Conservation (phyloP, 108 stramenopile genomes). For the Tribonema minus region DNA sequence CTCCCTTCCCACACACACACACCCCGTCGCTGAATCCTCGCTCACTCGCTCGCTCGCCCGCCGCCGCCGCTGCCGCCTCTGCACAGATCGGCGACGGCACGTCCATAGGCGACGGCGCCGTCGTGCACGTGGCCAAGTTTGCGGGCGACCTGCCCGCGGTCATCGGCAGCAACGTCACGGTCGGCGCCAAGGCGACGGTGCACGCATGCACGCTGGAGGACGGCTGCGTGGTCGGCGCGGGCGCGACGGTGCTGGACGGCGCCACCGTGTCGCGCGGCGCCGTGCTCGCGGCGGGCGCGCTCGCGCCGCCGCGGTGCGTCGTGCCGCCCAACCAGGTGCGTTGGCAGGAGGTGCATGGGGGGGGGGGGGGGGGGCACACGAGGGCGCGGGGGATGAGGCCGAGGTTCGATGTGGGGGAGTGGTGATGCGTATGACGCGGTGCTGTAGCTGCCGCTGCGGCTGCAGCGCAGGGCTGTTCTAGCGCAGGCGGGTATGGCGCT, state of each 20-base stretch:
- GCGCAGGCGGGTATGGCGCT: no score
- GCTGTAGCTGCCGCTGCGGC: no score
- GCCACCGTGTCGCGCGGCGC: constrained; percentile 70
- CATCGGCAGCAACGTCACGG: constrained; percentile 78
- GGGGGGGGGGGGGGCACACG: not conserved
- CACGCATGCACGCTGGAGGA: constrained; percentile 84
- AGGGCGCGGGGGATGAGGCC: no score
- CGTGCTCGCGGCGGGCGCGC: constrained; percentile 70
- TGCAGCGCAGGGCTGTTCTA: no score
- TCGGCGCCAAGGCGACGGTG: constrained; percentile 67
- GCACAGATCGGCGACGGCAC: constrained; percentile 68
- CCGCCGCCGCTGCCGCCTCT: no score
- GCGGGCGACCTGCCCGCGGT: constrained; percentile 75
- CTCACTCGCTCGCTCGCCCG: no score
- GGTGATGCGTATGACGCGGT: no score
- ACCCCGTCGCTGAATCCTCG: no score
- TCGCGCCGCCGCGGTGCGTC: constrained; percentile 72
- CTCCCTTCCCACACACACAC: no score
- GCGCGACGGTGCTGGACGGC: constrained; percentile 83
- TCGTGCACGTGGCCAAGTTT: constrained; percentile 89
- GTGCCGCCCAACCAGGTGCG: constrained; percentile 75
- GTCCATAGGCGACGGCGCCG: constrained; percentile 78
- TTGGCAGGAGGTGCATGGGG: constrained; percentile 41
- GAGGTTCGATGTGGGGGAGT: no score
- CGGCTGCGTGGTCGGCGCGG: constrained; percentile 69